Percentiles rank a stretch among this genome's conserved stretches.
Evolutionary conservation across 2,329 filamentous ascomycete species (phyloP).

Genomic region (Penicillium sp.): DNA sequence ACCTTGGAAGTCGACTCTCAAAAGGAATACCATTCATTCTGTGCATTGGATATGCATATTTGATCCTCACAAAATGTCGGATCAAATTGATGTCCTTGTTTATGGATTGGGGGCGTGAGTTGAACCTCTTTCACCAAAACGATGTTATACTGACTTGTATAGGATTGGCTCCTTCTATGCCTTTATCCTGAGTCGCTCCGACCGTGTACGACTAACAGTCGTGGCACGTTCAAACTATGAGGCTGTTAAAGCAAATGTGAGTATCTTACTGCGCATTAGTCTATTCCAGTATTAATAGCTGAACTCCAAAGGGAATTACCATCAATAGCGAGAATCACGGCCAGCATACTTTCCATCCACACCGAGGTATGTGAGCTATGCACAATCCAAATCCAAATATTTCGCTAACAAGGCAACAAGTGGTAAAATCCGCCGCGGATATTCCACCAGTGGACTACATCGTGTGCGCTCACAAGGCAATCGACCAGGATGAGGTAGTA

Average conservation of each 20-base stretch:
- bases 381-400: neutral
- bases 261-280: neutral
- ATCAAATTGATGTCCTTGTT: slow-evolving; percentile 46
- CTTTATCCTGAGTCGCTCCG: slow-evolving; percentile 51
- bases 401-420: slow-evolving; percentile 19
- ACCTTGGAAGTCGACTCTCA: neutral
- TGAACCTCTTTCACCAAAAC: neutral
- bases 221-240: slow-evolving; percentile 50
- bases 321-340: slow-evolving; percentile 47
- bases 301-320: slow-evolving; percentile 38
- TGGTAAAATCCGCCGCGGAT: slow-evolving; percentile 42
- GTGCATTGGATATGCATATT: neutral
- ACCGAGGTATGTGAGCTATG: slow-evolving; percentile 33
- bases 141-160: neutral
- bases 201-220: slow-evolving; percentile 44
- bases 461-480: slow-evolving; percentile 45
- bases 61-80: slow-evolving; percentile 24
- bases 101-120: slow-evolving; percentile 58
- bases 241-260: slow-evolving; percentile 42
- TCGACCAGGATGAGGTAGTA: slow-evolving; percentile 43
- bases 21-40: neutral
- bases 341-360: slow-evolving; percentile 33
- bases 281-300: neutral
- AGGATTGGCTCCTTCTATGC: slow-evolving; percentile 61
- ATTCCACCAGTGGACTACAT: slow-evolving; percentile 36